Evolutionary conservation across 208 protist species (phyloP), one percentile per base, ranked within the genome.

Genomic region (Acanthamoeba divionensis): DNA sequence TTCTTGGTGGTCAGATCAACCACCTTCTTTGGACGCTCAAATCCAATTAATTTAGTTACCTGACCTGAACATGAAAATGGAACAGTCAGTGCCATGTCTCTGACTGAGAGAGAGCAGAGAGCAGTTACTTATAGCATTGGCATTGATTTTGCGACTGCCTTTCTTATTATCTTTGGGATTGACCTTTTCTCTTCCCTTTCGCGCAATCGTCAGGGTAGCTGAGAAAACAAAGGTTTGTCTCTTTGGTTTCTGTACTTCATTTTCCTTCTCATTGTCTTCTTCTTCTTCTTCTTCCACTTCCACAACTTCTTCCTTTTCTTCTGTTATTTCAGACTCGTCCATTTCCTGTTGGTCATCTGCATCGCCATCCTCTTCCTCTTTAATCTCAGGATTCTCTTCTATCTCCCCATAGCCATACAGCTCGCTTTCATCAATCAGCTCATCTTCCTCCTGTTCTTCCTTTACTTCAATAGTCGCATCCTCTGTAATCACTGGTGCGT

Each of bases 1-100:
- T 94, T 91, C 29, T 94, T 90, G 24, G 91, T 91, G 0, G 95
- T 92, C 10, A 98, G 67, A 60, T 97, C 96, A 44, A 99, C 97
- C 13, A 98, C 94, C 52, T 96, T 90, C 54, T 93, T 66, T 33
- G 48, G n/a, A 24, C 92, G 36, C 33, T 94, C 66, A 87, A 96
- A 95, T 12, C 41, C 3, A 7, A 95, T 31, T 62, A 47, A 83
- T 15, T 55, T n/a, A 15, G 92, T 52, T 7, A 94, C 12, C 12
- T 67, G 44, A 29, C 79, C 77, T 63, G 86, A 24, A 31, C 10
- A 13, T 36, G 63, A 71, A 71, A 29, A 71, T 29, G 13, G 26
- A 63, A 5, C 36, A 82, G 1, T 5, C 18, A 12, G 29, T 41
- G 21, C 9, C 38, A 54, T 33, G 15, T 2, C 36, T 41, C 65